A percentile compares a stretch with the other conserved stretches of the same genome.
These are phyloP conservation scores for Aspergillus fischeri DNA, from an alignment of 2,329 filamentous ascomycete species.

Conservation along the genomic window DNA sequence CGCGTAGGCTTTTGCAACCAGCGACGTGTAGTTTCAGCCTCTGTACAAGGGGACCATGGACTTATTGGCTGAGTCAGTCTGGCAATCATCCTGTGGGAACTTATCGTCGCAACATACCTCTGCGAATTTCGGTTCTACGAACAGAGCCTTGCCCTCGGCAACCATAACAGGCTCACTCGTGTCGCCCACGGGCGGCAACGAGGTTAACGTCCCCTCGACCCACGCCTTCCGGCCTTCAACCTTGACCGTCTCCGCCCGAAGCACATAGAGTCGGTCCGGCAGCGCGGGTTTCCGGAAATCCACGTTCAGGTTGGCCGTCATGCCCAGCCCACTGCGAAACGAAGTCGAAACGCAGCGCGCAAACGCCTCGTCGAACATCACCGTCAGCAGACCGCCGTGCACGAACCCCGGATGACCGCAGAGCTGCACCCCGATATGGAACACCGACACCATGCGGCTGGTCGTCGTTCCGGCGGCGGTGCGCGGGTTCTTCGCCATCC, in stretches of 20 bases:
- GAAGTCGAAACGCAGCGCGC: conserved; percentile 31
- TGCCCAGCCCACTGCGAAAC: conserved; percentile 30
- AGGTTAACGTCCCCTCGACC: conserved; percentile 31
- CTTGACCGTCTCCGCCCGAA: conserved; percentile 28
- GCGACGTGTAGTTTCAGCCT: conserved; percentile 3
- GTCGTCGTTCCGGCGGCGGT: neutral
- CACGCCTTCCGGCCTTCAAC: conserved; percentile 37
- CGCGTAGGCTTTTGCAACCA: neutral
- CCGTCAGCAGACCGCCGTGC: conserved; percentile 31
- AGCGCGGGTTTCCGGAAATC: conserved; percentile 32
- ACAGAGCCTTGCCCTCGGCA: conserved; percentile 35
- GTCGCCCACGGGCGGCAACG: conserved; percentile 10
- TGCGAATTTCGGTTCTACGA: conserved; percentile 36
- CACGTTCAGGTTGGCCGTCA: conserved; percentile 36
- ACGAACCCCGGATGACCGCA: conserved; percentile 35
- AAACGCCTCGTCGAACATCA: conserved; percentile 37
- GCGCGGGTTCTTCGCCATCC: conserved; percentile 14
- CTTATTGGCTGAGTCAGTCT: conserved; percentile 12
- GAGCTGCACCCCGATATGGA: conserved; percentile 31
- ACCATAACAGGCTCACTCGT: conserved; percentile 26
- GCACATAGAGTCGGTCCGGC: conserved; percentile 29
- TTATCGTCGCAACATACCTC: conserved; percentile 21
- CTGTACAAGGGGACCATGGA: conserved; percentile 32
- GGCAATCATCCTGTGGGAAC: neutral
- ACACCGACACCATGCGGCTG: conserved; percentile 23